These are phyloP conservation scores for Annulohypoxylon stygium DNA, from an alignment of 495 filamentous ascomycete species.

Conservation along the genomic window DNA sequence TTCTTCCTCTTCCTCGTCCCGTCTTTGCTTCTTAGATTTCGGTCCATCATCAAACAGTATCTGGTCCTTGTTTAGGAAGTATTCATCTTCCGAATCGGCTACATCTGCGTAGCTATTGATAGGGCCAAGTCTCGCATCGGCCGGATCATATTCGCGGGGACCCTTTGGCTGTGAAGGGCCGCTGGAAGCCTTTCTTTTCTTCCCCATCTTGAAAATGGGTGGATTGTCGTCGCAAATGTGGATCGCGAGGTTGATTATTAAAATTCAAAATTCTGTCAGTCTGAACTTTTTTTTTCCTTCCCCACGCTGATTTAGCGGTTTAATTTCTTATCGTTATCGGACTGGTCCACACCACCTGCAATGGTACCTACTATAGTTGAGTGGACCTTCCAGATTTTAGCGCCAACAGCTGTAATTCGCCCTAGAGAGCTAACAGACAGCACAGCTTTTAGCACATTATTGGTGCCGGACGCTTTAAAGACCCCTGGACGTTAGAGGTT, in stretches of 20 bases:
- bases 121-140: conserved; percentile 67
- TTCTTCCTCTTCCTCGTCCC: conserved; percentile 70
- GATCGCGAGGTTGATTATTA: not conserved
- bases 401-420: not conserved
- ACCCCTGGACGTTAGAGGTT: not conserved
- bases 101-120: conserved; percentile 84
- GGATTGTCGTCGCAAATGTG: conserved; percentile 1
- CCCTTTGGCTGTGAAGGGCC: conserved; percentile 55
- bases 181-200: conserved; percentile 80
- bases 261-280: conserved; percentile 8
- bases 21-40: conserved; percentile 79
- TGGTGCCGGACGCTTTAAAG: not conserved
- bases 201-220: conserved; percentile 71
- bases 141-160: conserved; percentile 64
- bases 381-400: not conserved
- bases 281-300: conserved; percentile 44
- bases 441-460: not conserved
- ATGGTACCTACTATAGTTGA: not conserved
- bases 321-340: conserved; percentile 33
- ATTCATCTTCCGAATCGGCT: conserved; percentile 93
- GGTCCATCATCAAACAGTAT: conserved; percentile 85
- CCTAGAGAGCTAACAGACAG: not conserved
- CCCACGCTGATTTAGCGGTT: conserved; percentile 21
- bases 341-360: too few relatives aligned
- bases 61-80: conserved; percentile 84